Evolutionary conservation across 2,329 filamentous ascomycete genomes (phyloP).

Genomic region (Trichoderma lentiforme): DNA sequence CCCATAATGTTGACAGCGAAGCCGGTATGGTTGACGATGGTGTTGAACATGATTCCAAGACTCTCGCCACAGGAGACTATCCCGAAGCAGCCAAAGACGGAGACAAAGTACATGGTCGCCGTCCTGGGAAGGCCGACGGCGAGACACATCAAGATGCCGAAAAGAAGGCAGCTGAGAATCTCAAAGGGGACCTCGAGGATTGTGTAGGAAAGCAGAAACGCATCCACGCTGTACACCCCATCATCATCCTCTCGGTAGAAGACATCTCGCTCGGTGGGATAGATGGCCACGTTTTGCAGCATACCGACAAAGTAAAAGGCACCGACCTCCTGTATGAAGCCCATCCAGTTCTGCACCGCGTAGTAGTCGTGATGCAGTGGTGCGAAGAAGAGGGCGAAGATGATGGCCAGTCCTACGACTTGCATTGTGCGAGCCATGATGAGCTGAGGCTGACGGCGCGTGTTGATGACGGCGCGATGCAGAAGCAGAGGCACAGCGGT

Average conservation of each 20-base stretch:
- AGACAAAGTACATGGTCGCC: conserved; percentile 62
- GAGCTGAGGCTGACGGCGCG: conserved; percentile 62
- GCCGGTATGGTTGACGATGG: conserved; percentile 67
- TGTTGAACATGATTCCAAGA: conserved; percentile 76
- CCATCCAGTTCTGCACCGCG: conserved; percentile 68
- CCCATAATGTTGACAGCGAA: conserved; percentile 73
- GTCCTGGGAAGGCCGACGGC: conserved; percentile 64
- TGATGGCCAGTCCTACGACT: conserved; percentile 59
- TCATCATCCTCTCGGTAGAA: conserved; percentile 76
- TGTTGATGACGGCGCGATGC: conserved; percentile 65
- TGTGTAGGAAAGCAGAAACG: conserved; percentile 68
- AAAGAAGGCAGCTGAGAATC: conserved; percentile 60
- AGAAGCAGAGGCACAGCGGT: conserved; percentile 66
- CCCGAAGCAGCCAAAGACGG: conserved; percentile 66
- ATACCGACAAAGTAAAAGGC: conserved; percentile 73
- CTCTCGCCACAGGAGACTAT: conserved; percentile 74
- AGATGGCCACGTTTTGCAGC: conserved; percentile 74
- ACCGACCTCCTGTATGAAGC: conserved; percentile 68
- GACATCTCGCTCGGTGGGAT: conserved; percentile 68
- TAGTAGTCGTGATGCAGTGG: conserved; percentile 67
- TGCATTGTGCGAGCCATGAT: conserved; percentile 65
- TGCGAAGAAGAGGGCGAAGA: conserved; percentile 66
- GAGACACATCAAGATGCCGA: conserved; percentile 61
- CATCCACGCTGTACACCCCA: conserved; percentile 65
- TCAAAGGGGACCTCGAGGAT: conserved; percentile 70